Conservation (phyloP, 2,329 filamentous ascomycete genomes). For the Phoma sp. region DNA sequence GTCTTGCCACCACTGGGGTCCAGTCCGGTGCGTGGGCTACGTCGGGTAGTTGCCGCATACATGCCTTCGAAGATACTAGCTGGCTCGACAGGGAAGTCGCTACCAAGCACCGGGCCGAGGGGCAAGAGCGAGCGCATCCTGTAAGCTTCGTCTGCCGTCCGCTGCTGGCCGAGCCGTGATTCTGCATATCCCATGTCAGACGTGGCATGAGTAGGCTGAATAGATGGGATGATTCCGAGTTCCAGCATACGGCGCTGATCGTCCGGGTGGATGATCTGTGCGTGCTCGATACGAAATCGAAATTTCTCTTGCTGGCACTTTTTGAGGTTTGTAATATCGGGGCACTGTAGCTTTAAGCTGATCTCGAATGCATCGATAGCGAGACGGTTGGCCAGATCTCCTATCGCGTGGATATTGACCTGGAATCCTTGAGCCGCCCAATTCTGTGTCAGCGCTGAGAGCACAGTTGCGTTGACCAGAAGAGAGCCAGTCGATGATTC, state of each 20-base stretch:
- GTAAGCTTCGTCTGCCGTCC: conserved; percentile 65
- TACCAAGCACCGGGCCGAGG: conserved; percentile 64
- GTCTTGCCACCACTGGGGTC: conserved; percentile 53
- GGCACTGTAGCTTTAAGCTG: conserved; percentile 62
- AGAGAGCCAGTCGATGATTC: conserved; percentile 67
- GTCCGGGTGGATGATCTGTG: conserved; percentile 71
- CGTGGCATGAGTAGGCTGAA: conserved; percentile 75
- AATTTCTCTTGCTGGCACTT: conserved; percentile 62
- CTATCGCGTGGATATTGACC: conserved; percentile 75
- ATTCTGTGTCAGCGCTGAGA: conserved; percentile 59
- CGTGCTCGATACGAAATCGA: conserved; percentile 72
- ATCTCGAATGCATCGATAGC: conserved; percentile 68
- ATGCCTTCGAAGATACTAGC: conserved; percentile 71
- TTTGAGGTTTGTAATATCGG: conserved; percentile 38
- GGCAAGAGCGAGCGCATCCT: conserved; percentile 68
- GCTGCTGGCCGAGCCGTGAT: conserved; percentile 61
- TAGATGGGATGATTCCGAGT: conserved; percentile 69
- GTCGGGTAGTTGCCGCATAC: conserved; percentile 69
- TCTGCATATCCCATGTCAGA: conserved; percentile 73
- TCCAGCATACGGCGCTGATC: conserved; percentile 66
- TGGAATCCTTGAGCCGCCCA: conserved; percentile 70
- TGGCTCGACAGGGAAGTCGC: conserved; percentile 75
- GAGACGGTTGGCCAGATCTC: conserved; percentile 70
- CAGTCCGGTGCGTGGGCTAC: conserved; percentile 58
- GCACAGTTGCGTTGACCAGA: conserved; percentile 67